Conservation (phyloP, 2,329 filamentous ascomycete genomes). For the Phialophora expanda region DNA sequence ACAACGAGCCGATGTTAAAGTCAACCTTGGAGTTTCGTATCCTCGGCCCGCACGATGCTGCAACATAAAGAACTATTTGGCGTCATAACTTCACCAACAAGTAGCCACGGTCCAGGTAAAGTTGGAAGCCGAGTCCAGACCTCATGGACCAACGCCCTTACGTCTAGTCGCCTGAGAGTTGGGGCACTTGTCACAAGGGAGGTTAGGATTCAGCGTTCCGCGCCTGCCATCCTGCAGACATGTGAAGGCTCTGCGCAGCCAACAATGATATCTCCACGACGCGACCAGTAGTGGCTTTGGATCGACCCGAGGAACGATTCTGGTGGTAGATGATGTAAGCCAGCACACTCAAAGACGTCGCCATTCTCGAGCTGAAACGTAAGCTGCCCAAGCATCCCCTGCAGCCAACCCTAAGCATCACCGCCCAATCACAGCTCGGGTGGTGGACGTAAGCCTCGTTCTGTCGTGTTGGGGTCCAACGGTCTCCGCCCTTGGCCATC, state of each 20-base stretch:
- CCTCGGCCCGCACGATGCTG: neutral
- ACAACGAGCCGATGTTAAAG: no score
- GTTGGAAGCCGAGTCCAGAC: neutral
- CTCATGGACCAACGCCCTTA: neutral
- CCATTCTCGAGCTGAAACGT: constrained; percentile 14
- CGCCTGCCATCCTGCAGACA: neutral
- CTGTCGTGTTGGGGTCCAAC: neutral
- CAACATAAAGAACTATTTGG: neutral
- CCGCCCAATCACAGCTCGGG: neutral
- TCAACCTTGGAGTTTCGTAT: no score
- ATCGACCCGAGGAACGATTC: neutral
- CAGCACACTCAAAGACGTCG: constrained; percentile 1
- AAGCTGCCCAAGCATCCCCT: constrained; percentile 10
- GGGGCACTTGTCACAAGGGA: neutral
- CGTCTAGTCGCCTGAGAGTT: neutral
- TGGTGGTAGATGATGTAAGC: constrained; percentile 13
- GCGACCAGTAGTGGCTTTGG: neutral
- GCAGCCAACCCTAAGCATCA: neutral
- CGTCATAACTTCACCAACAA: neutral
- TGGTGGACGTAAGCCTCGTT: constrained; percentile 4
- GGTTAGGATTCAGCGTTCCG: neutral
- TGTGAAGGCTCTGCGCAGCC: neutral
- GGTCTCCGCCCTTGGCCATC: neutral
- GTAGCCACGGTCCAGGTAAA: neutral
- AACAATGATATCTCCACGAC: neutral